These are phyloP conservation scores for Geotrichum restrictum DNA, from an alignment of 1,139 yeast genomes.

Conservation along the genomic window DNA sequence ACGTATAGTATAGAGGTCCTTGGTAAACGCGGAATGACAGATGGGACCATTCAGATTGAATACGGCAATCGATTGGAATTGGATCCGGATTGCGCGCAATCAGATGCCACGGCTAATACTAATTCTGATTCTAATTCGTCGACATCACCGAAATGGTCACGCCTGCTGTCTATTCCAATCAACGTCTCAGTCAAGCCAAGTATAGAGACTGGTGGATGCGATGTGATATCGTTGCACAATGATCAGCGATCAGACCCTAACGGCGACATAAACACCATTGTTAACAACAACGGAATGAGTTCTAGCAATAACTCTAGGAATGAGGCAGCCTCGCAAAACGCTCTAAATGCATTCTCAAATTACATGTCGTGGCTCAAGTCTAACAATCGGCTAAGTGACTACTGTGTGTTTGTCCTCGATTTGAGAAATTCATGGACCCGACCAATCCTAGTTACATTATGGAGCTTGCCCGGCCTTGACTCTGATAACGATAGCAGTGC, in stretches of 20 bases:
- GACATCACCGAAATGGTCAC: conserved; percentile 40
- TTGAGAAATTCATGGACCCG: conserved; percentile 63
- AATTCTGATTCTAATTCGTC: not conserved
- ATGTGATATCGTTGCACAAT: conserved; percentile 50
- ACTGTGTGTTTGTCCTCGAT: conserved; percentile 63
- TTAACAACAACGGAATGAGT: no score
- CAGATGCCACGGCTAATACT: no score
- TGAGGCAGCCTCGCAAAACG: no score
- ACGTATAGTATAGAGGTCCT: conserved; percentile 54
- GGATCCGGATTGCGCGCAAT: not conserved
- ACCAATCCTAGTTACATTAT: conserved; percentile 38
- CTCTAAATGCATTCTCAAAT: conserved; percentile 14
- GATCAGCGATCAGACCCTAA: conserved; percentile 21
- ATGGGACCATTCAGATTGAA: conserved; percentile 62
- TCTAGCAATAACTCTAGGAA: no score
- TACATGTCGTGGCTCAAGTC: conserved; percentile 21
- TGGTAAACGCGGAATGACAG: conserved; percentile 72
- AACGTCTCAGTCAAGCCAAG: conserved; percentile 66
- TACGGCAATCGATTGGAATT: conserved; percentile 45
- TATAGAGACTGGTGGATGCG: conserved; percentile 70
- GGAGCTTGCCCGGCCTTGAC: conserved; percentile 34
- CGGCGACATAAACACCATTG: no score
- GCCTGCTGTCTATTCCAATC: conserved; percentile 61
- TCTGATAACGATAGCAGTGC: conserved; percentile 27
- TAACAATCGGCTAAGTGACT: conserved; percentile 44